Evolutionary conservation across 208 protist genomes (phyloP).

Genomic region (Trypanosoma cruzi): DNA sequence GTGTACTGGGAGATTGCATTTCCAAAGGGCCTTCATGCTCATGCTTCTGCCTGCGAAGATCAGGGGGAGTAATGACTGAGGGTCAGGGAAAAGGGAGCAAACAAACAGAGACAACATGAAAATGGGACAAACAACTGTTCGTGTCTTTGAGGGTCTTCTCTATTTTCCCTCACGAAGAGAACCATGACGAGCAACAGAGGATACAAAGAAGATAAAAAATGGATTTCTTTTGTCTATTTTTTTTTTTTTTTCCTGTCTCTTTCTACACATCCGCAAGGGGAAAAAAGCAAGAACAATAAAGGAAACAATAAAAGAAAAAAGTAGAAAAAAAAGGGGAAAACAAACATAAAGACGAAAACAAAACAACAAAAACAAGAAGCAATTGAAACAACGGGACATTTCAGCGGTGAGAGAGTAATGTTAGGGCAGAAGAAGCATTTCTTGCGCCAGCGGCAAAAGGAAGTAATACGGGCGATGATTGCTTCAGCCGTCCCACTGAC

Average conservation of each 20-base stretch:
- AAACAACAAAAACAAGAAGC: too few relatives aligned
- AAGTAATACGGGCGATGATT: constrained; percentile 78
- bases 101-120: too few relatives aligned
- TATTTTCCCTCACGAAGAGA: too few relatives aligned
- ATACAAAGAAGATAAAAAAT: too few relatives aligned
- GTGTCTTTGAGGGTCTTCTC: too few relatives aligned
- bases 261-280: neutral
- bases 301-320: constrained; percentile 20
- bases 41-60: neutral
- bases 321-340: neutral
- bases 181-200: too few relatives aligned
- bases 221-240: too few relatives aligned
- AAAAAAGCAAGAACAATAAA: constrained; percentile 15
- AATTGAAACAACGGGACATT: constrained; percentile 4
- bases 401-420: constrained; percentile 8
- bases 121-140: too few relatives aligned
- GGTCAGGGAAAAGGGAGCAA: too few relatives aligned
- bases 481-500: constrained; percentile 60
- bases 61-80: neutral
- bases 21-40: constrained; percentile 12
- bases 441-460: constrained; percentile 68
- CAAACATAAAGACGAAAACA: neutral
- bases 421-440: constrained; percentile 45
- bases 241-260: neutral
- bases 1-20: constrained; percentile 81